Evolutionary conservation across 352 stramenopile genomes (phyloP).

Genomic region (Nothophytophthora sp.): DNA sequence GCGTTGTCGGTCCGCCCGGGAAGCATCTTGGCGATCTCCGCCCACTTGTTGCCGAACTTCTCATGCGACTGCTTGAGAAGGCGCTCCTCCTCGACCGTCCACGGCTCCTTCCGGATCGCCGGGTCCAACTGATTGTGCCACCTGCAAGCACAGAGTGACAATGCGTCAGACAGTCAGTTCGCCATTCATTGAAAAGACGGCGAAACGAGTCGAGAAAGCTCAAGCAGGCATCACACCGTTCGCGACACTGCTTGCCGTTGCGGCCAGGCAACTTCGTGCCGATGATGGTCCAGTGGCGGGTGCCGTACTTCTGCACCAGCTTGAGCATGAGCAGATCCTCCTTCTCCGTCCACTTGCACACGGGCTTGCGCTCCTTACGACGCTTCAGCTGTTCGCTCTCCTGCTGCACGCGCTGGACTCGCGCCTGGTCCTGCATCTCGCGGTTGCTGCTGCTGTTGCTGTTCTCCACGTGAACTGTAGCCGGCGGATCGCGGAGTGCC

Average conservation of each 20-base stretch:
- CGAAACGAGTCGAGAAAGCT: background rate
- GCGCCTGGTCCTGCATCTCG: background rate
- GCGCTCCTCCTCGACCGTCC: constrained; percentile 90
- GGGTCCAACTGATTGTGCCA: constrained; percentile 97
- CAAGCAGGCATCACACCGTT: constrained; percentile 55
- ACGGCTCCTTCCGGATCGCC: constrained; percentile 92
- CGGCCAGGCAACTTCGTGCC: constrained; percentile 94
- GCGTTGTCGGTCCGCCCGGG: constrained; percentile 89
- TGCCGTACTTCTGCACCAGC: constrained; percentile 91
- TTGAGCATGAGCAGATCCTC: constrained; percentile 90
- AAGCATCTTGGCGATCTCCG: constrained; percentile 89
- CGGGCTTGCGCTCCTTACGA: constrained; percentile 74
- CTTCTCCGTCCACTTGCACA: constrained; percentile 88
- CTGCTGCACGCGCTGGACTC: constrained; percentile 5
- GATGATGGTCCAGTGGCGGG: constrained; percentile 98
- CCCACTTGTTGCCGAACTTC: constrained; percentile 91
- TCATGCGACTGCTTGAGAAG: constrained; percentile 72
- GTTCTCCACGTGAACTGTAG: constrained; percentile 14
- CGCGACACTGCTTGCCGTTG: constrained; percentile 94
- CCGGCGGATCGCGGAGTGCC: constrained; percentile 24
- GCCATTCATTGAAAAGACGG: background rate
- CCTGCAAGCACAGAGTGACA: constrained; percentile 24
- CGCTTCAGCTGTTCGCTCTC: constrained; percentile 9
- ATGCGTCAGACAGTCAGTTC: background rate
- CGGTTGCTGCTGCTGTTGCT: background rate